Evolutionary conservation across 1,284 basidiomycete species (phyloP).

Genomic region (Marasmius tenuissimus): DNA sequence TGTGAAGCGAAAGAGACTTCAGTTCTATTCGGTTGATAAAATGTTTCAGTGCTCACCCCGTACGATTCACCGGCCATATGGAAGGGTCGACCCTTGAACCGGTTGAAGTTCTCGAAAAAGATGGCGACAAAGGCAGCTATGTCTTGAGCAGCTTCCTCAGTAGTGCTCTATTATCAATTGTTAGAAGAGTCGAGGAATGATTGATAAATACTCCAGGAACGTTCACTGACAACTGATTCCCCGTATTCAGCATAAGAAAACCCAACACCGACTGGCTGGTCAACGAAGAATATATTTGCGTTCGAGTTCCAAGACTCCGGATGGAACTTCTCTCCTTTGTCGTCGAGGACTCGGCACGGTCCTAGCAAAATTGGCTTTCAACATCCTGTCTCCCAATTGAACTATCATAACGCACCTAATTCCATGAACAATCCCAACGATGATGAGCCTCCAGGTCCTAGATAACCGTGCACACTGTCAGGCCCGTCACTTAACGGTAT

Average conservation of each 20-base stretch:
- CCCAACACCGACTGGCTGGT: constrained; percentile 67
- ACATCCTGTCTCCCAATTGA: background rate
- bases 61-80: constrained; percentile 78
- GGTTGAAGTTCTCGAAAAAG: constrained; percentile 58
- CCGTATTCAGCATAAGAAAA: constrained; percentile 77
- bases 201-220: background rate
- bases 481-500: background rate
- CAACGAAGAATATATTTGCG: too few species aligned
- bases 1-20: constrained; percentile 3
- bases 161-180: constrained; percentile 28
- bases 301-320: constrained; percentile 67
- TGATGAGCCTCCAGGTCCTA: constrained; percentile 47
- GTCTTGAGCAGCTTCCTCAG: constrained; percentile 55
- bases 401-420: constrained; percentile 34
- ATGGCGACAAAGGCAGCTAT: constrained; percentile 55
- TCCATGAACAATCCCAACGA: constrained; percentile 48
- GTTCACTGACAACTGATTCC: constrained; percentile 56
- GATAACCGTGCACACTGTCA: background rate
- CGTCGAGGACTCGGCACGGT: constrained; percentile 50
- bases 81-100: constrained; percentile 55
- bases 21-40: background rate
- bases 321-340: constrained; percentile 49
- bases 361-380: constrained; percentile 22
- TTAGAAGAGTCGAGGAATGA: background rate
- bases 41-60: constrained; percentile 40